phyloP scores from a whole-genome alignment of 2,329 filamentous ascomycete species.

The Eutypella sp. region DNA sequence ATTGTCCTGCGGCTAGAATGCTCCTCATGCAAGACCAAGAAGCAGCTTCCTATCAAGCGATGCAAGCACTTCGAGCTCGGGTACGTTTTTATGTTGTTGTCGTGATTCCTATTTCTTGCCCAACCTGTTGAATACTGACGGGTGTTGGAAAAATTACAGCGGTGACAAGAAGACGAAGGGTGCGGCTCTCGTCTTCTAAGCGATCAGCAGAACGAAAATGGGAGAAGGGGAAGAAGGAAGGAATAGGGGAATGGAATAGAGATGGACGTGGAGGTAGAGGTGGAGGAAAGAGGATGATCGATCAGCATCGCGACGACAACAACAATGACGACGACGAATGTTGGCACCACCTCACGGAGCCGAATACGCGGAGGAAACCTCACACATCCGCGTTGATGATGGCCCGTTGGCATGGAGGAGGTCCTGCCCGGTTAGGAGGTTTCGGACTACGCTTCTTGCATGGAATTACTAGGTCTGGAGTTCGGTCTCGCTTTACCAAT shows the following conservation, averaged over 20 bases:
- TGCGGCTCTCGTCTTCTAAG: constrained; percentile 99
- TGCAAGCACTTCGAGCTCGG: constrained; percentile 99
- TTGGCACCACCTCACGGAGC: background rate
- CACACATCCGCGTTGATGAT: background rate
- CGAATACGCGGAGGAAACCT: background rate
- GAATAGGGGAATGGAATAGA: too few relatives aligned
- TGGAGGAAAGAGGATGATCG: background rate
- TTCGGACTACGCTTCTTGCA: background rate
- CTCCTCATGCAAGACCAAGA: constrained; percentile 96
- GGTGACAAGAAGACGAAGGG: constrained; percentile 99
- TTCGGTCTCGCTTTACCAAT: constrained; percentile 2
- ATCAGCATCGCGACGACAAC: background rate
- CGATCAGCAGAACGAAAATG: constrained; percentile 29
- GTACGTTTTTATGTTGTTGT: constrained; percentile 51
- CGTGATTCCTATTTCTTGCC: background rate
- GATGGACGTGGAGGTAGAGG: background rate
- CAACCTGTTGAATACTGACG: constrained; percentile 32
- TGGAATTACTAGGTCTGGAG: constrained; percentile 1
- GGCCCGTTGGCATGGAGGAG: background rate
- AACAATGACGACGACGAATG: background rate
- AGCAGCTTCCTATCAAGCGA: constrained; percentile 95
- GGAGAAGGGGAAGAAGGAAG: background rate
- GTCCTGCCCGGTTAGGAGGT: background rate
- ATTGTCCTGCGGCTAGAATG: constrained; percentile 98
- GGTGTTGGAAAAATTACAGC: constrained; percentile 50